A percentile compares a stretch with the other conserved stretches of the same genome.
Conservation (phyloP, 352 stramenopile species). For the Phytophthora constricta region DNA sequence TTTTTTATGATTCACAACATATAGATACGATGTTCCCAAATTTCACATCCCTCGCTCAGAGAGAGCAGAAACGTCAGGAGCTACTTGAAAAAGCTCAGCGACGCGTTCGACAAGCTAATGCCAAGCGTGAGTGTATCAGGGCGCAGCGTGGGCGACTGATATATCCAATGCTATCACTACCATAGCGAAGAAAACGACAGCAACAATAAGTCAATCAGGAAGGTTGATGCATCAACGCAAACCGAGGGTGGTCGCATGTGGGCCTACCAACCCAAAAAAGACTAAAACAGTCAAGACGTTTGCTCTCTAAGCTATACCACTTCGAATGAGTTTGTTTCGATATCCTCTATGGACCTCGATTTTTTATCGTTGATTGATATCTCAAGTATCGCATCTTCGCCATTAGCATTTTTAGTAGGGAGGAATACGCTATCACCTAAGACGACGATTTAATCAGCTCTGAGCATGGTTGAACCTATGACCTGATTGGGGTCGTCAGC, state of each 20-base stretch:
- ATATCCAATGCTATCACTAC: not conserved
- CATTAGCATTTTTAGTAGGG: slow-evolving; percentile 5
- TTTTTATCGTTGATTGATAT: slow-evolving; percentile 5
- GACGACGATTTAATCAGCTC: slow-evolving; percentile 1
- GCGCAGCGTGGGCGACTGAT: not conserved
- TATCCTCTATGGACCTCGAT: slow-evolving; percentile 4
- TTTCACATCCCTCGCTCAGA: no score
- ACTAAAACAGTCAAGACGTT: no score
- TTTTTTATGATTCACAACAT: not conserved
- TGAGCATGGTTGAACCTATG: slow-evolving; percentile 1
- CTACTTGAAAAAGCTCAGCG: not conserved
- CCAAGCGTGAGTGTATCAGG: not conserved
- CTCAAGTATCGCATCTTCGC: slow-evolving; percentile 6
- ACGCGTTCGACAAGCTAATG: not conserved
- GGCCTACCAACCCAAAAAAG: no score
- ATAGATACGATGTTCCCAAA: slow-evolving; percentile 8
- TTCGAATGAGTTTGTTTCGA: no score
- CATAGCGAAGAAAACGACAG: not conserved
- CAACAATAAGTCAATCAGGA: slow-evolving; percentile 7
- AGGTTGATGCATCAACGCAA: slow-evolving; percentile 22
- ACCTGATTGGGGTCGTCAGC: not conserved
- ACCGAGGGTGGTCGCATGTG: no score
- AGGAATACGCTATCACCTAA: slow-evolving; percentile 10
- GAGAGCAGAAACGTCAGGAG: no score
- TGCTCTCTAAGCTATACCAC: no score